Evolutionary conservation across 1,284 basidiomycete species (phyloP).

Genomic region (Hemileia vastatrix): DNA sequence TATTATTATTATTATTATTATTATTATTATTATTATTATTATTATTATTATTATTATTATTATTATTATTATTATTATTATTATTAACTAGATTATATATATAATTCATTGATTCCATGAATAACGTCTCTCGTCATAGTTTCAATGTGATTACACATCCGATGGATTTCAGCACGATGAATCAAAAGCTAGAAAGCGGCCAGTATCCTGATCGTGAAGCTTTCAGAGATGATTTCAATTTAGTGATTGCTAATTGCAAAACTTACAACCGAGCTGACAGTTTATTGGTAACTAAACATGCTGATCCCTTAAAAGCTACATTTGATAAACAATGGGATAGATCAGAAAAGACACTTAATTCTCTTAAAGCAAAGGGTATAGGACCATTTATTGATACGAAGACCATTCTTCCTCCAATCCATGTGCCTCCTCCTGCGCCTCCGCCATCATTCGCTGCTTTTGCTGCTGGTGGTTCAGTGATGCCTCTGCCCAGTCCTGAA

Average conservation of each 20-base stretch:
- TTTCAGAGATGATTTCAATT: constrained; percentile 75
- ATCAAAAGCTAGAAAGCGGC: constrained; percentile 74
- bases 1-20: constrained; percentile 74
- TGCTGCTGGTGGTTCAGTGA: constrained; percentile 19
- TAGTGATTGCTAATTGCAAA: constrained; percentile 81
- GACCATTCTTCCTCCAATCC: neutral
- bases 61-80: no score
- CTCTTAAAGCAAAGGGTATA: constrained; percentile 40
- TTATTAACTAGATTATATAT: neutral
- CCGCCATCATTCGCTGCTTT: constrained; percentile 22
- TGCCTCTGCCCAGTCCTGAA: constrained; percentile 13
- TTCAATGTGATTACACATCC: constrained; percentile 81
- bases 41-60: no score
- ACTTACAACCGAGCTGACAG: constrained; percentile 58
- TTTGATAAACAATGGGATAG: constrained; percentile 68
- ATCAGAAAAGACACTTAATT: constrained; percentile 35
- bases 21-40: constrained; percentile 32
- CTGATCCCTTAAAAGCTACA: constrained; percentile 63
- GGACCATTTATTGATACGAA: constrained; percentile 4
- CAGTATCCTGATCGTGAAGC: constrained; percentile 68
- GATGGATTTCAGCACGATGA: constrained; percentile 88
- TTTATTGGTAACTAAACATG: constrained; percentile 59
- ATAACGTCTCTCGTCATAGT: constrained; percentile 51
- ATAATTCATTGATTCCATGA: constrained; percentile 2
- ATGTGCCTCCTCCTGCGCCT: constrained; percentile 17